Evolutionary conservation across 2,329 filamentous ascomycete genomes (phyloP).

Genomic region (Fusarium heterosporum): DNA sequence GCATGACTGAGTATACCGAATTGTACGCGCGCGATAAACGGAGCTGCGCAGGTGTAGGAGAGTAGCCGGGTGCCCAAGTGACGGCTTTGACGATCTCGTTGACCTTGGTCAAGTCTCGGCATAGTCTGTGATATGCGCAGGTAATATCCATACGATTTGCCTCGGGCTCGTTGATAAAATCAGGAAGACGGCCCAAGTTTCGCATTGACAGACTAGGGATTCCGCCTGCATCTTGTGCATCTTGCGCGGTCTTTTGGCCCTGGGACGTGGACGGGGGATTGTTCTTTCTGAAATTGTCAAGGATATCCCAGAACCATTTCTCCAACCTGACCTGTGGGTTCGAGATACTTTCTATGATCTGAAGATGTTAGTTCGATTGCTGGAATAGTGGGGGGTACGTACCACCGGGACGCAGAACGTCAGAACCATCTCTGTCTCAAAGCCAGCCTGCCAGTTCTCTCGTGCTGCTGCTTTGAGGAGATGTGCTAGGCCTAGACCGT

Average conservation of each 20-base stretch:
- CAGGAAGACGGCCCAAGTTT: slow-evolving; percentile 29
- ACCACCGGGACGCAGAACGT: slow-evolving; percentile 52
- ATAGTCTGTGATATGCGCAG: slow-evolving; percentile 29
- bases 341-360: slow-evolving; percentile 51
- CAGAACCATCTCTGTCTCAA: slow-evolving; percentile 47
- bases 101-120: slow-evolving; percentile 29
- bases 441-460: slow-evolving; percentile 43
- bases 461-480: slow-evolving; percentile 46
- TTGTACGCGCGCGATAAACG: slow-evolving; percentile 21
- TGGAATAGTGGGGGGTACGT: slow-evolving; percentile 3
- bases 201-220: slow-evolving; percentile 30
- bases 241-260: neutral
- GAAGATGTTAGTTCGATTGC: neutral
- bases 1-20: slow-evolving; percentile 27
- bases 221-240: slow-evolving; percentile 6
- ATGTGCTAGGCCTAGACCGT: slow-evolving; percentile 51
- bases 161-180: slow-evolving; percentile 38
- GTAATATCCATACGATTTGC: slow-evolving; percentile 35
- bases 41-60: slow-evolving; percentile 25
- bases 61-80: slow-evolving; percentile 14
- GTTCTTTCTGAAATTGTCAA: slow-evolving; percentile 31
- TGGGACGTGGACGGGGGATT: slow-evolving; percentile 19
- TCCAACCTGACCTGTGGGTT: slow-evolving; percentile 34
- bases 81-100: slow-evolving; percentile 30
- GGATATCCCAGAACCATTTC: slow-evolving; percentile 41